Percentiles rank a stretch among this genome's conserved stretches.
Evolutionary conservation across 2,329 filamentous ascomycete species (phyloP).

Genomic region (Exophiala mesophila): DNA sequence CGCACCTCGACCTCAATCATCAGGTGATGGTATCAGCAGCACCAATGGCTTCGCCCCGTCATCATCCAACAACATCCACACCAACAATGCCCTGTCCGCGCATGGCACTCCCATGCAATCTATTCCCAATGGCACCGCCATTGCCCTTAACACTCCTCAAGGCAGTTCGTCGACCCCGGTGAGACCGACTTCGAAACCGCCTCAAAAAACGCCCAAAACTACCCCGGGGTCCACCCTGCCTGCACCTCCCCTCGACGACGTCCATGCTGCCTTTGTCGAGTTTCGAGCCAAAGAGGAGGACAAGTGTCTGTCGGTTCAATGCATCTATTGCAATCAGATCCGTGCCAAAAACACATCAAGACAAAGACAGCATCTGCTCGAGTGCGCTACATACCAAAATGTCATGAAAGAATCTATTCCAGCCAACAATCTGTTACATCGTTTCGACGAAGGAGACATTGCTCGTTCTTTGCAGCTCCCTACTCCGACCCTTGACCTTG

Average conservation of each 20-base stretch:
- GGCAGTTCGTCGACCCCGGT: constrained; percentile 14
- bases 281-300: constrained; percentile 25
- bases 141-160: constrained; percentile 30
- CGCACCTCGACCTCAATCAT: constrained; percentile 39
- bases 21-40: constrained; percentile 36
- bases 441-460: constrained; percentile 47
- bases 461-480: constrained; percentile 46
- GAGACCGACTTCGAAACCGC: constrained; percentile 20
- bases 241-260: constrained; percentile 45
- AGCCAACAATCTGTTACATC: constrained; percentile 48
- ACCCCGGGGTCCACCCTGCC: constrained; percentile 34
- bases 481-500: constrained; percentile 44
- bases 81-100: constrained; percentile 39
- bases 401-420: constrained; percentile 51
- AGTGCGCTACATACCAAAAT: constrained; percentile 47
- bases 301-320: constrained; percentile 46
- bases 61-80: constrained; percentile 39
- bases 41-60: constrained; percentile 38
- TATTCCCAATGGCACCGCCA: constrained; percentile 30
- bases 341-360: constrained; percentile 48
- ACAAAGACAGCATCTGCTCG: constrained; percentile 46
- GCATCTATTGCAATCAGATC: constrained; percentile 48
- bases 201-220: constrained; percentile 19
- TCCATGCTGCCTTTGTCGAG: constrained; percentile 46
- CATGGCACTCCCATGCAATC: constrained; percentile 42